Conservation (phyloP, 768 basidiomycete genomes). For the Termitomyces sp. region DNA sequence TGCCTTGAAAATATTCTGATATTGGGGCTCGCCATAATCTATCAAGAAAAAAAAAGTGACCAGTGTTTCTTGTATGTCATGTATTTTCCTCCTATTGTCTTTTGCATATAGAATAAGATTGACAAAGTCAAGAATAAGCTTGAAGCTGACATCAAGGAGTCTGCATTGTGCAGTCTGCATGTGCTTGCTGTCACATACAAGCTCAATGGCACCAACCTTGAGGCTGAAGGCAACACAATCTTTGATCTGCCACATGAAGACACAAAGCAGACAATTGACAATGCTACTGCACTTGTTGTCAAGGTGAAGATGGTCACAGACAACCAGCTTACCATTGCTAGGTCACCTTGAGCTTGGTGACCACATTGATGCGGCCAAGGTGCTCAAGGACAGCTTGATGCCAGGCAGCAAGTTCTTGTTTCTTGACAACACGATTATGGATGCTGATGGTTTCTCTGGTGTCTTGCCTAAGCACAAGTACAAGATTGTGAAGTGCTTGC, state of each 20-base stretch:
- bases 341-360: constrained; percentile 97
- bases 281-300: constrained; percentile 92
- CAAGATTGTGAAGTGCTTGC: constrained; percentile 98
- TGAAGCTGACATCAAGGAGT: constrained; percentile 95
- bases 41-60: constrained; percentile 87
- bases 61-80: constrained; percentile 98
- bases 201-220: constrained; percentile 73
- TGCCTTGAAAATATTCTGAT: too few relatives aligned
- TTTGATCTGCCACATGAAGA: constrained; percentile 97
- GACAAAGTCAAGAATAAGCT: constrained; percentile 86
- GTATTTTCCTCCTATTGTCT: not conserved
- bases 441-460: constrained; percentile 98
- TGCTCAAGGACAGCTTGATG: constrained; percentile 94
- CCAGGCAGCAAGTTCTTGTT: constrained; percentile 78
- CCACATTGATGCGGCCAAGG: constrained; percentile 99
- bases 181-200: constrained; percentile 95
- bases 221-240: constrained; percentile 92
- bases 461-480: constrained; percentile 99
- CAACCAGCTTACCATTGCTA: constrained; percentile 98
- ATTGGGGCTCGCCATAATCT: too few relatives aligned
- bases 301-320: constrained; percentile 99
- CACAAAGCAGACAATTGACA: constrained; percentile 98
- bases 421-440: constrained; percentile 98
- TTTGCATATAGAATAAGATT: constrained; percentile 93
- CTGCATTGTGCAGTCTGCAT: constrained; percentile 92